These are phyloP conservation scores for Alternaria angustiovoidea DNA, from an alignment of 2,329 filamentous ascomycete genomes.

Conservation along the genomic window DNA sequence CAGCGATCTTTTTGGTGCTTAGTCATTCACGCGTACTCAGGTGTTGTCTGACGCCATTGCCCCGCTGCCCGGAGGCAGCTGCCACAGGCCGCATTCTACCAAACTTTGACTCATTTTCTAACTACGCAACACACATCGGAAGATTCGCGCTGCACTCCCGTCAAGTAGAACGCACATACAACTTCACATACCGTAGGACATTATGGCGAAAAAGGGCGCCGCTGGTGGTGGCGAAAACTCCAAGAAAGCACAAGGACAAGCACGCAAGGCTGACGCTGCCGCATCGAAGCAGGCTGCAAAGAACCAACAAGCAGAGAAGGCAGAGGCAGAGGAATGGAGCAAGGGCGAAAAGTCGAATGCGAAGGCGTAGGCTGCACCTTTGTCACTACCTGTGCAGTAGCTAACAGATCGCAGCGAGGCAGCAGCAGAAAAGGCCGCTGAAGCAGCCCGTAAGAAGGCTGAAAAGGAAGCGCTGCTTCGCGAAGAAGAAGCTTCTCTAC, in stretches of 20 bases:
- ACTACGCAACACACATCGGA: not conserved
- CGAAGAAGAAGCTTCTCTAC: slow-evolving; percentile 79
- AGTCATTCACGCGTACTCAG: slow-evolving; percentile 19
- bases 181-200: too few relatives aligned
- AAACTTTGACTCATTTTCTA: slow-evolving; percentile 26
- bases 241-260: slow-evolving; percentile 91
- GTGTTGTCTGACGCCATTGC: slow-evolving; percentile 17
- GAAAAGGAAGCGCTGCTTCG: slow-evolving; percentile 84
- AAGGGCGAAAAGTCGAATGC: slow-evolving; percentile 84
- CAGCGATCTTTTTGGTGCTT: not conserved
- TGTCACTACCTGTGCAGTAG: not conserved
- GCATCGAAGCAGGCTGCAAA: slow-evolving; percentile 78
- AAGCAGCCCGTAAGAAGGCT: slow-evolving; percentile 86
- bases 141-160: not conserved
- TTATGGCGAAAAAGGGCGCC: slow-evolving; percentile 59
- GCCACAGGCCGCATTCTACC: slow-evolving; percentile 9
- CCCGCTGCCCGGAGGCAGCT: slow-evolving; percentile 22
- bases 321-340: slow-evolving; percentile 79
- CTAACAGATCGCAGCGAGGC: slow-evolving; percentile 69
- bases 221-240: slow-evolving; percentile 73
- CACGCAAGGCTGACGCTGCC: slow-evolving; percentile 88
- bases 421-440: slow-evolving; percentile 82
- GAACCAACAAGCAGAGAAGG: slow-evolving; percentile 70
- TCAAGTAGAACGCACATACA: too few relatives aligned
- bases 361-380: slow-evolving; percentile 75